Evolutionary conservation across 225 moss, liverwort and hornwort species (phyloP).

Genomic region (Thuidium tamariscinum): DNA sequence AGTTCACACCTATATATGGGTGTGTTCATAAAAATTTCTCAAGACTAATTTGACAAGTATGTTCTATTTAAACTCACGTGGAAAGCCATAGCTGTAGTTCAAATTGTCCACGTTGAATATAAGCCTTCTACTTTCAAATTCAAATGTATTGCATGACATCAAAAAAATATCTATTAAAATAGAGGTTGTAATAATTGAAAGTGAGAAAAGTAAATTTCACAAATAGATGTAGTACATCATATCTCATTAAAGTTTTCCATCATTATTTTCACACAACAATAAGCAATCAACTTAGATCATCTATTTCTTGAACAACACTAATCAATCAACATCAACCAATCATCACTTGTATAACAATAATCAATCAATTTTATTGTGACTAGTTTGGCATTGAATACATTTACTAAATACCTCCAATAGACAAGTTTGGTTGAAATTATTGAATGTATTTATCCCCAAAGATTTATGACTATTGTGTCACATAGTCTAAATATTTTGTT

Average conservation of each 20-base stretch:
- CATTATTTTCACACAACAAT: neutral
- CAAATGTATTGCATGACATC: neutral
- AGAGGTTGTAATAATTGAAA: neutral
- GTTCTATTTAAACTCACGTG: neutral
- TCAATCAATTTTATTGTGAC: too few relatives aligned
- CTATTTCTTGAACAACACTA: neutral
- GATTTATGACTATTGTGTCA: neutral
- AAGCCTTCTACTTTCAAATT: too few relatives aligned
- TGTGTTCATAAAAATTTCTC: too few relatives aligned
- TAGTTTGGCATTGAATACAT: neutral
- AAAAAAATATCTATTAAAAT: neutral
- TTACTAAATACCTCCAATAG: neutral
- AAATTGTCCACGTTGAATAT: neutral
- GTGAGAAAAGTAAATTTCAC: neutral
- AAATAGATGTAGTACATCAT: neutral
- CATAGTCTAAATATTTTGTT: neutral
- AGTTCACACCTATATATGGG: too few relatives aligned
- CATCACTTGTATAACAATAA: neutral
- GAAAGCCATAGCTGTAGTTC: too few relatives aligned
- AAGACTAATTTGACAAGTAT: fast-evolving
- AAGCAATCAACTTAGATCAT: neutral
- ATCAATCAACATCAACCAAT: neutral
- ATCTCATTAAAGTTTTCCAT: neutral
- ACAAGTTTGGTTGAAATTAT: neutral
- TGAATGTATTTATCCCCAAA: fast-evolving